Evolutionary conservation across 2,329 filamentous ascomycete species (phyloP).

Genomic region (Aspergillus terreus): DNA sequence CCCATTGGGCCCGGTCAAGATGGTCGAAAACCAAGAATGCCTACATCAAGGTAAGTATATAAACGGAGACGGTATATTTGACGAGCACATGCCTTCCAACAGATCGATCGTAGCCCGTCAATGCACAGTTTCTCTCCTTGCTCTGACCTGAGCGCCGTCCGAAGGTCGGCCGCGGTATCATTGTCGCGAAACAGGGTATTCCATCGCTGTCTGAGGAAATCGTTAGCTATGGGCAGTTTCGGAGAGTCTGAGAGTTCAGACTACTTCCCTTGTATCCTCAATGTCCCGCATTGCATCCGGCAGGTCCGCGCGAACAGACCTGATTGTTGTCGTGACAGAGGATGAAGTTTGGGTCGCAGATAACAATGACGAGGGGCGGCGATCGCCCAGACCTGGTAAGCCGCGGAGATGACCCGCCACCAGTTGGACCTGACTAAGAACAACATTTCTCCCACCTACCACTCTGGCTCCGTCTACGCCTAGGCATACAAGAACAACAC

Average conservation of each 20-base stretch:
- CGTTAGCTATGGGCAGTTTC: constrained; percentile 1
- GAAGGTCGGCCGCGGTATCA: constrained; percentile 59
- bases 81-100: constrained; percentile 70
- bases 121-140: constrained; percentile 61
- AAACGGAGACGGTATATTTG: neutral
- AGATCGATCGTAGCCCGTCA: constrained; percentile 75
- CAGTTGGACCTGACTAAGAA: neutral
- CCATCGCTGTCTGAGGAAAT: constrained; percentile 60
- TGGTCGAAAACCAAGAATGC: constrained; percentile 75
- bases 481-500: too few species aligned
- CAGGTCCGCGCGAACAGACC: neutral
- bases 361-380: constrained; percentile 4
- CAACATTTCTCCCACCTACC: too few species aligned
- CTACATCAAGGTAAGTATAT: constrained; percentile 43
- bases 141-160: constrained; percentile 60
- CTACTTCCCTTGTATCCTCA: constrained; percentile 50
- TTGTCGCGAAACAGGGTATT: constrained; percentile 54
- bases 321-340: neutral
- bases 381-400: constrained; percentile 3
- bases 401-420: constrained; percentile 9
- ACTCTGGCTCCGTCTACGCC: too few species aligned
- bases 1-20: constrained; percentile 64
- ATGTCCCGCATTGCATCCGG: constrained; percentile 50
- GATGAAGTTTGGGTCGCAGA: neutral
- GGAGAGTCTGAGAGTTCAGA: neutral